Evolutionary conservation across 129 eudicot genomes (phyloP), one percentile per base, ranked within the genome.

Genomic region (Flaveria linearis): DNA sequence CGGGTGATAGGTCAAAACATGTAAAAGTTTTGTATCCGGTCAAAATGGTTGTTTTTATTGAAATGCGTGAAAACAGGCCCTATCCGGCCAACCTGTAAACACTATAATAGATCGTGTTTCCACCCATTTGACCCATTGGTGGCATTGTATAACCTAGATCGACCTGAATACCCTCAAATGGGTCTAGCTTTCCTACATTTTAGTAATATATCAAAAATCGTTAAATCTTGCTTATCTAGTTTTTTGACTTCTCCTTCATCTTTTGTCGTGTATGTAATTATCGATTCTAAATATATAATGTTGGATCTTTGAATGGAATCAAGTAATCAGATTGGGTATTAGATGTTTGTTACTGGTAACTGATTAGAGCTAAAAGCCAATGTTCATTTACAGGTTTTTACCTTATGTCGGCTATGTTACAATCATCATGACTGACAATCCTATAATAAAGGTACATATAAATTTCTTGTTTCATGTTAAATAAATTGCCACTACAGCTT

Each of bases 361-460:
- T n/a, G 10, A 10, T 1, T 16, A 52, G 50, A 13, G 13, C 46
- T 74, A 69, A 69, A 49, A 78, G 36, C 36, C 58, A 13, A 46
- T 28, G 49, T 69, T 52, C n/a, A 6, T 82, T 33, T 83, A 87
- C 98, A 93, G 98, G 76, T 88, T 86, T 80, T 80, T 93, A 78
- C 98, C 96, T 46, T 85, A 93, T 71, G 88, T 90, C 50, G 98
- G 98, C 4, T 93, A 86, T 82, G 85, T 83, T 64, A 93, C 98
- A 39, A 90, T 93, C 25, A 85, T 93, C 77, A 86, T 90, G 96
- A 88, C 95, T 0, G 96, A 93, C 22, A 85, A 83, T 67, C 98
- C 95, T 7, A 17, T 90, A 23, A 68, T 90, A 36, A 93, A 90
- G 98, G 98, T 90, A 56, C 60, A 74, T 49, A 3, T 60, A 53